Conservation (phyloP, 2,329 filamentous ascomycete species). For the Fusarium annulatum region DNA sequence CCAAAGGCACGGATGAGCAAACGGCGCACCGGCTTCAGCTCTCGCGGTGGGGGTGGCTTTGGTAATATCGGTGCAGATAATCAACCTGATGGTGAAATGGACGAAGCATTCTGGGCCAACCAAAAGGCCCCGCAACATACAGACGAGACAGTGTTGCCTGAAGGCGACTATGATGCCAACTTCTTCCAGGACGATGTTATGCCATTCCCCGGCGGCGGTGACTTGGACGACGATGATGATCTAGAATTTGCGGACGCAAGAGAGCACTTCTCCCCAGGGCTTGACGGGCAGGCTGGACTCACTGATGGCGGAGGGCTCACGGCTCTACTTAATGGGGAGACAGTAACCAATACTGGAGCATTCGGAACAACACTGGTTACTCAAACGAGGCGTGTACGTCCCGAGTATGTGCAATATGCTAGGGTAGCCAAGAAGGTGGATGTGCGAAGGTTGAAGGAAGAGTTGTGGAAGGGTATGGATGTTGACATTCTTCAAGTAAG, state of each 20-base stretch:
- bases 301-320: constrained; percentile 62
- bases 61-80: constrained; percentile 59
- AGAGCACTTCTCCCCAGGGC: constrained; percentile 79
- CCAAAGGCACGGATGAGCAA: constrained; percentile 87
- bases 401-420: constrained; percentile 77
- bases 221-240: constrained; percentile 72
- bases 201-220: constrained; percentile 71
- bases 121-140: constrained; percentile 65
- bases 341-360: constrained; percentile 58
- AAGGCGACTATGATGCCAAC: constrained; percentile 93
- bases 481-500: constrained; percentile 65
- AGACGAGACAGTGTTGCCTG: constrained; percentile 68
- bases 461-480: constrained; percentile 75
- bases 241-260: constrained; percentile 82
- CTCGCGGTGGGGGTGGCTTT: constrained; percentile 54
- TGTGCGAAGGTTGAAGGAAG: constrained; percentile 74
- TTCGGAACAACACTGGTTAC: constrained; percentile 77
- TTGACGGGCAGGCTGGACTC: constrained; percentile 61
- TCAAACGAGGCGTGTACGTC: constrained; percentile 69
- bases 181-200: constrained; percentile 94
- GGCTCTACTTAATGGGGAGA: constrained; percentile 63
- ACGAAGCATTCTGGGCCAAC: constrained; percentile 95
- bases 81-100: constrained; percentile 79
- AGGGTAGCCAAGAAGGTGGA: constrained; percentile 78
- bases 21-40: constrained; percentile 65